Base-by-base conservation (phyloP, 2,329 filamentous ascomycete species). In the Scedosporium dehoogii region DNA sequence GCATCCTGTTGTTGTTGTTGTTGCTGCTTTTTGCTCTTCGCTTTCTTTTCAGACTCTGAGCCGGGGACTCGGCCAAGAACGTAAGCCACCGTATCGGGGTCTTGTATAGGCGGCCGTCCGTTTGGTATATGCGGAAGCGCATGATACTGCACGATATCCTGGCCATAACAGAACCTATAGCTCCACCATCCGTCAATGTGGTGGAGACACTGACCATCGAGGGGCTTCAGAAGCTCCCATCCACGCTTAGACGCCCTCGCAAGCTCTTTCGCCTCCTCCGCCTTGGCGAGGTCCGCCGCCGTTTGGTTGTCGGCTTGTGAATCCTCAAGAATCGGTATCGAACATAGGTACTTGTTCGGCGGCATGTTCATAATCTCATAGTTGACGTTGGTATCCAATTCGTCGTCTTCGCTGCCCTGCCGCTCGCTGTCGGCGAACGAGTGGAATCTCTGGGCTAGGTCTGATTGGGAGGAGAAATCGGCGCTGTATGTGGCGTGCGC, bases 131-230 rank as follows among this genome's bases (percentile, higher is more conserved):
- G 85, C 0, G 91, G 84, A 64, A 93, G 77, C 55, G 91, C 91
- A 73, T 97, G 92, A 74, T 96, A 97, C 74, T 97, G 92, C 69
- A 90, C 89, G 65, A 97, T 87, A 66, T 93, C 86, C 65, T 87
- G 83, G 71, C 90, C 90, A 76, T 96, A 94, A 79, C 92, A 97
- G 74, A 96, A 96, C 68, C 88, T 89, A 75, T 97, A 97, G 70
- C 89, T 94, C 92, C 92, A 97, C 92, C 92, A 97, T 0, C 92
- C 92, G 1, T 86, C 89, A 66, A 92, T 78, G 66, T 81, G 85
- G 77, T 93, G 96, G 66, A 97, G 83, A 73, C 92, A 97, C 59
- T 83, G 82, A 3, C 87, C 89, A 61, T 92, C 84, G 74, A 97
- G 87, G 27, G 87, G 85, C 66, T 84, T 83, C 59, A 97, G 78